These are phyloP conservation scores for Didymella sp. DNA, from an alignment of 2,329 filamentous ascomycete genomes.

Conservation along the genomic window DNA sequence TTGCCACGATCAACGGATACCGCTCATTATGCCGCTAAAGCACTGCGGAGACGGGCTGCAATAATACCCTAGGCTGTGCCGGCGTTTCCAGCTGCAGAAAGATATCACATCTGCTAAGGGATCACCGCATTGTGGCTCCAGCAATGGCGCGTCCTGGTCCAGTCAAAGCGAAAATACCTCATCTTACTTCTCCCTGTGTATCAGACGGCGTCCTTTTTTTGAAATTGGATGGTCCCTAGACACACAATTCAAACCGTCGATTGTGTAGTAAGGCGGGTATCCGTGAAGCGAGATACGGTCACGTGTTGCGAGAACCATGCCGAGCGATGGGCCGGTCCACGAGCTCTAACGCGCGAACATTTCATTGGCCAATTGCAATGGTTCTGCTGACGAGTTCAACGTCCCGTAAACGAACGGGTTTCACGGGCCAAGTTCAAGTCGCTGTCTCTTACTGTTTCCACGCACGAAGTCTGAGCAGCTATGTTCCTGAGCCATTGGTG, in stretches of 20 bases:
- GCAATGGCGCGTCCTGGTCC: conserved; percentile 54
- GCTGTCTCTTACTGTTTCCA: conserved; percentile 24
- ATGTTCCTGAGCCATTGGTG: conserved; percentile 37
- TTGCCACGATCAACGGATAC: conserved; percentile 54
- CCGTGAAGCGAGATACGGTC: conserved; percentile 47
- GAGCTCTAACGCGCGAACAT: conserved; percentile 23
- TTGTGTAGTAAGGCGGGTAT: conserved; percentile 44
- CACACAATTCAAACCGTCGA: conserved; percentile 43
- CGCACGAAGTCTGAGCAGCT: conserved; percentile 26
- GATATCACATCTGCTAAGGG: conserved; percentile 52
- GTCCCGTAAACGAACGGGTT: conserved; percentile 28
- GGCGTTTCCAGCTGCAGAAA: conserved; percentile 53
- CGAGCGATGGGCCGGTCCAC: conserved; percentile 41
- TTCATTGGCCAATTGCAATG: conserved; percentile 42
- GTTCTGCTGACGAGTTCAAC: conserved; percentile 28
- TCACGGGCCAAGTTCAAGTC: conserved; percentile 29
- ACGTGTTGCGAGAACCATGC: conserved; percentile 48
- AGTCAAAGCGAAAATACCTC: conserved; percentile 49
- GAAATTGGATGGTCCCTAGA: conserved; percentile 36
- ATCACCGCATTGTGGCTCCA: conserved; percentile 54
- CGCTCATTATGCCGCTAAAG: conserved; percentile 54
- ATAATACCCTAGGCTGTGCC: conserved; percentile 55
- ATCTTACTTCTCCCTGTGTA: conserved; percentile 47
- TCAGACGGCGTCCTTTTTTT: conserved; percentile 37
- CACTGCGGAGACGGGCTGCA: conserved; percentile 52